phyloP scores from a whole-genome alignment of 192 early-diverging fungal species.

The Geranomyces variabilis region DNA sequence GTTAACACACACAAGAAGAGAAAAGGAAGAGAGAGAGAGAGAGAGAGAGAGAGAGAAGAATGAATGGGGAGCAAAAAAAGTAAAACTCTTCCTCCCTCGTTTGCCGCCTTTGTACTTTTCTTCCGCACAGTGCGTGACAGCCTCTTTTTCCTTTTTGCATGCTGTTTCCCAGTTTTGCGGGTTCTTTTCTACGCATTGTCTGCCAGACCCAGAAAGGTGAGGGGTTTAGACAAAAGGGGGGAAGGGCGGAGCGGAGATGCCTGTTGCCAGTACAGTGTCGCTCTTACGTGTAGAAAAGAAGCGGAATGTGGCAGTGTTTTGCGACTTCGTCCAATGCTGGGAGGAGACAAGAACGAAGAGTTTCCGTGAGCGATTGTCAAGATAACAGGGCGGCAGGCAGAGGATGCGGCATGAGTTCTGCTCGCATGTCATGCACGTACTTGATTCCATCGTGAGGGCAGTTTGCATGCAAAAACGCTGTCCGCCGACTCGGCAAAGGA shows the following conservation, averaged over 20 bases:
- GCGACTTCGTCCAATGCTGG: slow-evolving; percentile 31
- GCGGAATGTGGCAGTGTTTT: slow-evolving; percentile 30
- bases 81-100: too few relatives aligned
- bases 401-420: too few relatives aligned
- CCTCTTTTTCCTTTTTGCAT: slow-evolving; percentile 32
- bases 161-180: slow-evolving; percentile 27
- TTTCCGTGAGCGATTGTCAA: too few relatives aligned
- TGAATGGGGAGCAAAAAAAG: not conserved
- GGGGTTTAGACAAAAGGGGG: not conserved
- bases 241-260: not conserved
- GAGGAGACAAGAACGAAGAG: not conserved
- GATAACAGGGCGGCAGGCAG: too few relatives aligned
- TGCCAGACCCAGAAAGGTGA: not conserved
- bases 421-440: too few relatives aligned
- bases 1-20: too few relatives aligned
- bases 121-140: slow-evolving; percentile 37
- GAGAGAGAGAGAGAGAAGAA: not conserved
- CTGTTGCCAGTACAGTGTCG: too few relatives aligned
- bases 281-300: slow-evolving; percentile 27
- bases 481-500: too few relatives aligned
- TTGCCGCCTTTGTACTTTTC: too few relatives aligned
- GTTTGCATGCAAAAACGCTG: too few relatives aligned
- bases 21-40: not conserved
- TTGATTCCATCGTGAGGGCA: too few relatives aligned
- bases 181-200: slow-evolving; percentile 37